These are phyloP conservation scores for Auricularia cornea DNA, from an alignment of 768 basidiomycete species.

Conservation along the genomic window DNA sequence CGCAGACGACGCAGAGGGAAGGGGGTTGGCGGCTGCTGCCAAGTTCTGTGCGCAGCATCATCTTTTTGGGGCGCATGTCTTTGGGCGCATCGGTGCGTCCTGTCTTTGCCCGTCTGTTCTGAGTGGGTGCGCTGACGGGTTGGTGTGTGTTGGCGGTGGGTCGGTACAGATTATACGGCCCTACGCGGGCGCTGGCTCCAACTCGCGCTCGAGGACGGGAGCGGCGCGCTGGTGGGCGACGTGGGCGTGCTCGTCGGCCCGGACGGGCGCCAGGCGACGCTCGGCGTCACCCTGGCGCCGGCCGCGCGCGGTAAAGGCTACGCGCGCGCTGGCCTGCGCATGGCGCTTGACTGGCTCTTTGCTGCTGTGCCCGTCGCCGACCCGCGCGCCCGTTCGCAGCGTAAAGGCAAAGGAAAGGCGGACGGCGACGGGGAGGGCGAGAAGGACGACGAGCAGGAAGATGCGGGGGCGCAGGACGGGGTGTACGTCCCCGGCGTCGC, in stretches of 20 bases:
- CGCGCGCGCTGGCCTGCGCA: not conserved
- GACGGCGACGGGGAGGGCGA: not conserved
- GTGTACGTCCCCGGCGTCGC: not conserved
- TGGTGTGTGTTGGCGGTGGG: too few species aligned
- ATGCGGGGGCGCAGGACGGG: not conserved
- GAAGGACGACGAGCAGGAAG: not conserved
- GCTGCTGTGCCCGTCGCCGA: not conserved
- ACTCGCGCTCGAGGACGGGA: not conserved
- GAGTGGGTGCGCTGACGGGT: too few species aligned
- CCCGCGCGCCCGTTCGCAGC: not conserved
- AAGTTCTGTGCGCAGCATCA: not conserved
- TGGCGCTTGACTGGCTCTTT: not conserved
- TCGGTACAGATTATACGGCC: not conserved
- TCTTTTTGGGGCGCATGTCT: not conserved
- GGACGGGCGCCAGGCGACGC: not conserved
- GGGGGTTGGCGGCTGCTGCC: not conserved
- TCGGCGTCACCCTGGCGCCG: not conserved
- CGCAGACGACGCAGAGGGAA: not conserved
- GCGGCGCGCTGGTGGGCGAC: not conserved
- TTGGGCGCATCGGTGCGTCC: not conserved
- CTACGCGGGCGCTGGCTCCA: not conserved
- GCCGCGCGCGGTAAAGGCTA: not conserved
- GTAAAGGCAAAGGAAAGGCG: not conserved
- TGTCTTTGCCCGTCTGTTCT: too few species aligned
- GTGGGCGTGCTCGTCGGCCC: not conserved